Base-by-base conservation (phyloP, 768 basidiomycete genomes). In the Suillus occidentalis region DNA sequence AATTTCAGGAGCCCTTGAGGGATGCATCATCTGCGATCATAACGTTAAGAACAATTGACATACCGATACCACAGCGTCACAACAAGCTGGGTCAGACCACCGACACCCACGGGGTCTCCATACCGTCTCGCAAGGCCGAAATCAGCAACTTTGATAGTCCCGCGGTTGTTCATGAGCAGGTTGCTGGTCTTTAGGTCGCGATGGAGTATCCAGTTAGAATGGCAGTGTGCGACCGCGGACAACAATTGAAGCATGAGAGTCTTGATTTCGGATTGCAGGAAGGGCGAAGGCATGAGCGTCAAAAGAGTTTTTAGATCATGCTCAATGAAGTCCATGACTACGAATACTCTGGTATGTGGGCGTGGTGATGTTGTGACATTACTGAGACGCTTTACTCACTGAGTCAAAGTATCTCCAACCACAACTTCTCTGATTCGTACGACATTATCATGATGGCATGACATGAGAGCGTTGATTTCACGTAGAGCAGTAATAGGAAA, bases 251-350 rank as follows among this genome's bases (percentile, higher is more conserved):
- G 78, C 88, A 98, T 88, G 61, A 99, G 80, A 0, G 97, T 99
- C 82, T 99, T 99, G 81, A 99, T 92, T 79, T 99, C 97, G 49
- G 95, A 97, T 78, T 97, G 95, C 47, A 98, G 81, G 81, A 99
- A 99, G 2, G 97, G 96, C 39, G 91, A 86, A 2, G 96, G 95
- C 97, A 99, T 99, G 66, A 94, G 81, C 31, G 91, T 92, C 64
- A 99, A 84, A 60, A 99, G 85, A 7, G 96, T 91, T 79, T 99
- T 99, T 75, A 99, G 89, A 76, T 99, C 97, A 77, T 99, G 97
- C 77, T 99, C 97, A 74, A 99, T 97, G 74, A 99, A 99, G 76
- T 97, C 95, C 96, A 97, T 97, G 42, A 99, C 97, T 68, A 99
- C 96, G 77, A 96, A 99, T 52, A 99, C 94, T 81, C 97, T 98